Evolutionary conservation across 805 yeast genomes (phyloP).

Genomic region (Starmerella gropengiesseri): DNA sequence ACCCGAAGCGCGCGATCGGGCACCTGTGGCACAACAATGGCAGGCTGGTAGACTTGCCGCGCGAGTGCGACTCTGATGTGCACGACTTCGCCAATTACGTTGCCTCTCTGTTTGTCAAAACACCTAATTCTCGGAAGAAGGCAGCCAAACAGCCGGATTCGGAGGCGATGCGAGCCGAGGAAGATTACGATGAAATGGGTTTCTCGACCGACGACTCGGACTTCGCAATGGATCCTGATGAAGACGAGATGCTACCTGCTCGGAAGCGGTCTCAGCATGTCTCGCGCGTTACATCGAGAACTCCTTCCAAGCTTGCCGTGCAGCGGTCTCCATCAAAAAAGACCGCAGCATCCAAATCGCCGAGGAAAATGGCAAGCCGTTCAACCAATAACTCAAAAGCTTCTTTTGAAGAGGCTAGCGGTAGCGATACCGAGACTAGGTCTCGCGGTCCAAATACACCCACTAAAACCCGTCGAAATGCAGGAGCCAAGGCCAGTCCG

Average conservation of each 20-base stretch:
- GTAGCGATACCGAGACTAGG: too few relatives aligned
- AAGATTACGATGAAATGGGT: not conserved
- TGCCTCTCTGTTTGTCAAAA: not conserved
- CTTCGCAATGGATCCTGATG: conserved; percentile 1
- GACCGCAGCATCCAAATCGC: too few relatives aligned
- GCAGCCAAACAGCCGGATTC: not conserved
- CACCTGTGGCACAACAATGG: conserved; percentile 7
- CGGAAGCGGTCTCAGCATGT: not conserved
- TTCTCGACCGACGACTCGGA: not conserved
- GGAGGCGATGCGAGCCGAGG: not conserved
- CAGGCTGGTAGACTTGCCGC: not conserved
- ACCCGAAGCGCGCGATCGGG: conserved; percentile 6
- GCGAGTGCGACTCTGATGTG: conserved; percentile 1
- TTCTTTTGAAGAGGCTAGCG: too few relatives aligned
- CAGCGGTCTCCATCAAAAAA: too few relatives aligned
- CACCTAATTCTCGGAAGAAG: not conserved
- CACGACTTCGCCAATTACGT: not conserved
- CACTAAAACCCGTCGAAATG: not conserved
- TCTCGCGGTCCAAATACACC: too few relatives aligned
- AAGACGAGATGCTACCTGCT: not conserved
- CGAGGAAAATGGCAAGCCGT: too few relatives aligned
- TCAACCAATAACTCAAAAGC: too few relatives aligned
- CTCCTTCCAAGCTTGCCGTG: too few relatives aligned
- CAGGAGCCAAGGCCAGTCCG: not conserved
- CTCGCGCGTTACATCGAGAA: not conserved